Evolutionary conservation across 441 rosid species (phyloP).

Genomic region (Geranium incanum): DNA sequence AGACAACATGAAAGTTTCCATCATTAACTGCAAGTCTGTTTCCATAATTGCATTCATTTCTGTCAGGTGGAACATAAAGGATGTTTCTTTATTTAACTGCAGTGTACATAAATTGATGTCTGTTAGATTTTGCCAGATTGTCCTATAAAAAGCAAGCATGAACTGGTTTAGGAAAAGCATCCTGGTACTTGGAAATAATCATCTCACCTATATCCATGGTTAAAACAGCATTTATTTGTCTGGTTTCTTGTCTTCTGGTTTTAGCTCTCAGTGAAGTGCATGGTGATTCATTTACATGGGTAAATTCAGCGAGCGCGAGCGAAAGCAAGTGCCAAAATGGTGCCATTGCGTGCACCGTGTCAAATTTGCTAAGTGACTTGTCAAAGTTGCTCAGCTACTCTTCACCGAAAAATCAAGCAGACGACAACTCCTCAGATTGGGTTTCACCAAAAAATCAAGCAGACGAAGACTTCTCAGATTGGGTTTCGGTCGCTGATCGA

Average conservation of each 20-base stretch:
- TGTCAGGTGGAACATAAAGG: background rate
- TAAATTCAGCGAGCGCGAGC: background rate
- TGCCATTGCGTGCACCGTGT: background rate
- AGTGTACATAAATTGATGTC: background rate
- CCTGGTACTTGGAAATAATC: background rate
- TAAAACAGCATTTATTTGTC: background rate
- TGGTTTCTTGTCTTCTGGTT: background rate
- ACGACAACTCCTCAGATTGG: no score
- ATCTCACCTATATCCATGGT: background rate
- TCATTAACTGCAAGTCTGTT: conserved; percentile 1
- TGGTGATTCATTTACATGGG: background rate
- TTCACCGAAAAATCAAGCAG: background rate
- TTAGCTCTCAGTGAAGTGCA: background rate
- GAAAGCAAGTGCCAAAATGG: background rate
- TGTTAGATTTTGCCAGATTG: background rate
- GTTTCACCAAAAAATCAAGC: background rate
- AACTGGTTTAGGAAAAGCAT: background rate
- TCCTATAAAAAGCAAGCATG: background rate
- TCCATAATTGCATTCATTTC: background rate
- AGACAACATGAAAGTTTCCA: background rate
- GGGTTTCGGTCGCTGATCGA: background rate
- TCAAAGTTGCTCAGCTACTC: background rate
- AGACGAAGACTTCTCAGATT: background rate
- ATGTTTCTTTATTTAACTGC: background rate
- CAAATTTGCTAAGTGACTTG: background rate